phyloP scores from a whole-genome alignment of 441 rosid species.

The Adansonia rubrostipa region DNA sequence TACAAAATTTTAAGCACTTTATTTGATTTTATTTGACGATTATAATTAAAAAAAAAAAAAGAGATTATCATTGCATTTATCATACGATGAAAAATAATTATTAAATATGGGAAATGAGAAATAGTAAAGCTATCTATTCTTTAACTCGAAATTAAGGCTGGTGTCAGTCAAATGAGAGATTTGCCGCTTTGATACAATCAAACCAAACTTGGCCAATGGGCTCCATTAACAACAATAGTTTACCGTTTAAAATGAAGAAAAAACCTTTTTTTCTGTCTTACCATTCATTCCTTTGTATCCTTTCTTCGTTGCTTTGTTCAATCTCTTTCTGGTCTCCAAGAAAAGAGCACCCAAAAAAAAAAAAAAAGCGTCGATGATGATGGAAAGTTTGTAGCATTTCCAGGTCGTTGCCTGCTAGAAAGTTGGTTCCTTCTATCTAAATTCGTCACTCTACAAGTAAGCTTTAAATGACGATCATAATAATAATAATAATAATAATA shows the following conservation, averaged over 20 bases:
- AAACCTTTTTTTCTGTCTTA: conserved; percentile 14
- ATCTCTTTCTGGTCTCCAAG: not conserved
- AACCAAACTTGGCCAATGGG: not conserved
- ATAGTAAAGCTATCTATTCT: not conserved
- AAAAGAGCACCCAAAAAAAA: too few species aligned
- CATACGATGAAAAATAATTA: too few species aligned
- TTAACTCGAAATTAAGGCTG: not conserved
- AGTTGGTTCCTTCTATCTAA: conserved; percentile 1
- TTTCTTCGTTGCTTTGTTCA: not conserved
- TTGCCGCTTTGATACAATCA: not conserved
- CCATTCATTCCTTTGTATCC: conserved; percentile 7
- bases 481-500: not conserved
- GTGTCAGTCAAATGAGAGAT: not conserved
- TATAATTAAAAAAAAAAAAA: too few species aligned
- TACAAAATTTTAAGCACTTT: too few species aligned
- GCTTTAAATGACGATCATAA: not conserved
- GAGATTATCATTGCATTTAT: too few species aligned
- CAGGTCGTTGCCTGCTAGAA: not conserved
- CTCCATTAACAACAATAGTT: not conserved
- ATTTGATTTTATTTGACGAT: too few species aligned
- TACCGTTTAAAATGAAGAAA: conserved; percentile 12
- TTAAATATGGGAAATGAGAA: not conserved
- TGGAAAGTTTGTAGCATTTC: conserved; percentile 17
- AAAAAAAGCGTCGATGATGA: conserved; percentile 8
- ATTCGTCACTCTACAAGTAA: conserved; percentile 6